Conservation (phyloP, 2,329 filamentous ascomycete genomes). For the Magnaporthiopsis rhizophila region DNA sequence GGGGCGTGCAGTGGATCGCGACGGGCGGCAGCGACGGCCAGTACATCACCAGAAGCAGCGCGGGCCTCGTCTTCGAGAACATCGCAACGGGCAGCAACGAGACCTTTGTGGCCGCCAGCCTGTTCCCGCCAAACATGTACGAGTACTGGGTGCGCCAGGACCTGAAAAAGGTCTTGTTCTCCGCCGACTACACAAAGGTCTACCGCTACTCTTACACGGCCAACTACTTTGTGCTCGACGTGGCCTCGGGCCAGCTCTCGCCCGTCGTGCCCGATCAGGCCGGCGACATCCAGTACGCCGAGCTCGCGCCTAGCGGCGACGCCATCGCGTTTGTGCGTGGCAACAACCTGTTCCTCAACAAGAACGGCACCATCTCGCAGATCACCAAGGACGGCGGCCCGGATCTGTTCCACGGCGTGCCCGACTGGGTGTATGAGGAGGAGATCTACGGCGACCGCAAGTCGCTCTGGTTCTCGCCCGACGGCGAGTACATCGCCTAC, state of each 20-base stretch:
- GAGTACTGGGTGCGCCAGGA: slow-evolving; percentile 50
- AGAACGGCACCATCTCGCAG: slow-evolving; percentile 48
- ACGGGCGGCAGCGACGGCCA: slow-evolving; percentile 49
- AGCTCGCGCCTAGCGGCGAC: slow-evolving; percentile 82
- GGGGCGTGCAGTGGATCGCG: slow-evolving; percentile 48
- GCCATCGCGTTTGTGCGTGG: slow-evolving; percentile 81
- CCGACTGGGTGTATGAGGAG: slow-evolving; percentile 92
- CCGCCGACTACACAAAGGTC: slow-evolving; percentile 62
- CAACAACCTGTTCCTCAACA: slow-evolving; percentile 84
- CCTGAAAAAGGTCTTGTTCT: slow-evolving; percentile 78
- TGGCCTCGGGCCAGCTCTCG: slow-evolving; percentile 67
- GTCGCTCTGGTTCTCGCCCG: slow-evolving; percentile 91
- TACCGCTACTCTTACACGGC: slow-evolving; percentile 88
- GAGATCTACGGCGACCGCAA: slow-evolving; percentile 74
- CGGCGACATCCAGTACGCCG: slow-evolving; percentile 69
- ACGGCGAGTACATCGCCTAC: slow-evolving; percentile 85
- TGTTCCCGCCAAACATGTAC: slow-evolving; percentile 47
- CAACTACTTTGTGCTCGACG: slow-evolving; percentile 87
- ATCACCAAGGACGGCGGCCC: slow-evolving; percentile 82
- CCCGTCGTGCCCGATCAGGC: slow-evolving; percentile 65
- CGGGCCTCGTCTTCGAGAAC: slow-evolving; percentile 76
- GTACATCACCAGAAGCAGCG: slow-evolving; percentile 63
- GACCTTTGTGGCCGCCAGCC: slow-evolving; percentile 81
- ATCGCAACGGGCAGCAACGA: slow-evolving; percentile 52
- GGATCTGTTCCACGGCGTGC: slow-evolving; percentile 89